Evolutionary conservation across 2,329 filamentous ascomycete genomes (phyloP), one percentile per base, ranked within the genome.

Genomic region (Stromatinia cepivora): DNA sequence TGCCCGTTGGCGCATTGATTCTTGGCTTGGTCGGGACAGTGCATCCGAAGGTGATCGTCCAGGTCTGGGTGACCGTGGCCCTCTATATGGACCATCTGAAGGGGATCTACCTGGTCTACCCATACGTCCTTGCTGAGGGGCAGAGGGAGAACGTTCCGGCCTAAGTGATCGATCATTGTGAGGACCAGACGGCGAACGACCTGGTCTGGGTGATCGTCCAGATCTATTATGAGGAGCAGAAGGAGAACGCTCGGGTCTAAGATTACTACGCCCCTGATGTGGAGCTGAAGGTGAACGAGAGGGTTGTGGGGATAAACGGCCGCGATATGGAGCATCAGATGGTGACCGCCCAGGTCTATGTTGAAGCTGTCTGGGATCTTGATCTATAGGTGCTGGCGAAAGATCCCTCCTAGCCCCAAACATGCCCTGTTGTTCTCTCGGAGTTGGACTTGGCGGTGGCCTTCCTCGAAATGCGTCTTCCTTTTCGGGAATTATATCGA

Each of bases 351-450:
- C 66, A 45, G 66, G 48, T 46, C 63, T 45, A 13, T 59, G 46
- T 46, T 34, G 59, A 59, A 42, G n/a, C 34, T 45, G n/a, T 31
- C n/a, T 34, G 22, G 11, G 46, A 34, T 54, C 56, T 57, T 67
- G 56, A 17, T 67, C 66, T 20, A 67, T 67, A 15, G 66, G 8
- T 9, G 82, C 81, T 5, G 88, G 87, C 0, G 88, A 90, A 67
- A 86, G 84, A 72, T 88, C 87, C 71, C 83, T 82, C 69, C 87
- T 82, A 8, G 82, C 84, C 8, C 85, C 87, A 73, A 86, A 88
- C 3, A 65, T 67, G 71, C 56, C 70, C 65, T 31, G 64, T 61
- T 17, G 62, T 62, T 67, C 59, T 63, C 31, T 75, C 46, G 25
- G 54, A 52, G n/a, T 25, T 8, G 45, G 54, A 48, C 45, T 45